Evolutionary conservation across 495 filamentous ascomycete genomes (phyloP).

Genomic region (Friedmanniomyces simplex): DNA sequence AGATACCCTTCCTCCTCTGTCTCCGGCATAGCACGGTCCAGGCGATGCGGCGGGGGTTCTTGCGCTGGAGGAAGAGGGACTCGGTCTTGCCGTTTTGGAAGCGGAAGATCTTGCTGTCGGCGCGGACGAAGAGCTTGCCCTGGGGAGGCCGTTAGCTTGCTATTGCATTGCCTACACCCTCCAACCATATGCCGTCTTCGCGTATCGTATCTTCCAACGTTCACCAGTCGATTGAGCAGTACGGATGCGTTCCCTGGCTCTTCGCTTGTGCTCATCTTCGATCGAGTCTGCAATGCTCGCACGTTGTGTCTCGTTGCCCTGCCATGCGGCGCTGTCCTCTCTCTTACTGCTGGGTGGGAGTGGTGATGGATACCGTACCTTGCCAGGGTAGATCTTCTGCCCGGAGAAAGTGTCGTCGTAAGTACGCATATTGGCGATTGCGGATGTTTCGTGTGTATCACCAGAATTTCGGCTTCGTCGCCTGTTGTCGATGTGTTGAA

Average conservation of each 20-base stretch:
- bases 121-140: constrained; percentile 98
- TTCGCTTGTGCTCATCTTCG: neutral
- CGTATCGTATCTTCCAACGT: neutral
- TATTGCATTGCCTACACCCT: neutral
- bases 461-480: constrained; percentile 17
- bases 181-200: neutral
- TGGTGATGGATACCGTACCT: constrained; percentile 49
- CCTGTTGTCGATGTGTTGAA: constrained; percentile 3
- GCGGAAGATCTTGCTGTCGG: constrained; percentile 99
- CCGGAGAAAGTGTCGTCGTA: constrained; percentile 98
- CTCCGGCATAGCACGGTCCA: constrained; percentile 97
- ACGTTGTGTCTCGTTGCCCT: neutral
- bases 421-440: constrained; percentile 68
- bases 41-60: constrained; percentile 98
- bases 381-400: constrained; percentile 97
- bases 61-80: constrained; percentile 98
- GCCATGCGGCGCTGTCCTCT: neutral
- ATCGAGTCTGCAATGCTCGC: neutral
- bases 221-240: neutral
- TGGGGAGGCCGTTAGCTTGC: constrained; percentile 30
- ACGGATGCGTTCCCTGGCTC: too few relatives aligned
- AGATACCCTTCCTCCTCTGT: constrained; percentile 99
- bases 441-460: neutral
- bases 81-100: constrained; percentile 99
- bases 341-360: neutral